Conservation (phyloP, 768 basidiomycete species). For the Tulasnella sp. region DNA sequence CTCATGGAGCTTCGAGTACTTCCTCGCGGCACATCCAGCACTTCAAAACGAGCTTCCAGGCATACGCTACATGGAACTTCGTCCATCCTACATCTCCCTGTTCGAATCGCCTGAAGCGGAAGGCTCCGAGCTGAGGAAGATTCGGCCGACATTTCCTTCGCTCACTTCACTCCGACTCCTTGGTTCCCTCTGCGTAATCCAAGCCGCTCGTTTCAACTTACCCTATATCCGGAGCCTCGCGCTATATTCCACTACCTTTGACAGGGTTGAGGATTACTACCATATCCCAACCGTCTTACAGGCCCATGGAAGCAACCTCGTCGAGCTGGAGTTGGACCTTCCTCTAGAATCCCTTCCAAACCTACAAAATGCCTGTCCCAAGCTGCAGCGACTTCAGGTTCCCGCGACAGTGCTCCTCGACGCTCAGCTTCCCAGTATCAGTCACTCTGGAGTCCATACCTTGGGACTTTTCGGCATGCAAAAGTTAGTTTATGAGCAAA, state of each 20-base stretch:
- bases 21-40: not conserved
- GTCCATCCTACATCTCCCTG: not conserved
- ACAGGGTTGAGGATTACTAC: not conserved
- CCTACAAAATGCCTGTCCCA: not conserved
- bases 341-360: not conserved
- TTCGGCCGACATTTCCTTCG: not conserved
- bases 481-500: not conserved
- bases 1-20: not conserved
- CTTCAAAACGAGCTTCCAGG: not conserved
- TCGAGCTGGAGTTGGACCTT: not conserved
- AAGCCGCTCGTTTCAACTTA: not conserved
- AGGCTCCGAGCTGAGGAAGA: not conserved
- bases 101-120: not conserved
- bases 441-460: not conserved
- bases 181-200: not conserved
- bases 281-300: not conserved
- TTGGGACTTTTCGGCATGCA: not conserved
- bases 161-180: not conserved
- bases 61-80: not conserved
- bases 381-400: not conserved
- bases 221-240: not conserved
- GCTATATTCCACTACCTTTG: not conserved
- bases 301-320: not conserved
- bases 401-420: not conserved
- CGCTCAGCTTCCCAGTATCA: not conserved